phyloP scores from a whole-genome alignment of 176 grass and related monocot genomes.

The Tillandsia fasciculata region DNA sequence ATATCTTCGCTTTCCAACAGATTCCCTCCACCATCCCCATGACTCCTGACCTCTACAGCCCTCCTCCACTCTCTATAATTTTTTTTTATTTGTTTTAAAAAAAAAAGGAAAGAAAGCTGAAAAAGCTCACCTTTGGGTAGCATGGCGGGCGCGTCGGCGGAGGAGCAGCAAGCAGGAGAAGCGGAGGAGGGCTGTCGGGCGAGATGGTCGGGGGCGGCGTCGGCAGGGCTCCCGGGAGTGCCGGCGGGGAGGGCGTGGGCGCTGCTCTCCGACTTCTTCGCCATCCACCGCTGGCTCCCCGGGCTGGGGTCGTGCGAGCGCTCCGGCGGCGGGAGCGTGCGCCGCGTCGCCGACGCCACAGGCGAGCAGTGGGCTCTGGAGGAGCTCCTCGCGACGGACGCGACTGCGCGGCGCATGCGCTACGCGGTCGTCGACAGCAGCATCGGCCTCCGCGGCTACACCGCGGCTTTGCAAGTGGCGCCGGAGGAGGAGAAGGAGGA shows the following conservation, averaged over 20 bases:
- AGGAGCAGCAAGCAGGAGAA: constrained; percentile 1
- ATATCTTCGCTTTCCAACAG: too few species aligned
- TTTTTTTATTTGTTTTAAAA: background rate
- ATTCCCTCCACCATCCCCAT: too few species aligned
- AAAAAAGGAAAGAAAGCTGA: background rate
- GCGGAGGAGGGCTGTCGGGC: too few species aligned
- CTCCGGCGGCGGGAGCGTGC: background rate
- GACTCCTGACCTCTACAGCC: too few species aligned
- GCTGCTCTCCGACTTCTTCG: constrained; percentile 65
- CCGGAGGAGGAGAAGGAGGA: too few species aligned
- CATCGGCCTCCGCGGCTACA: too few species aligned
- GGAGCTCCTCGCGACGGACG: constrained; percentile 27
- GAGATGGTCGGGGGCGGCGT: constrained; percentile 44
- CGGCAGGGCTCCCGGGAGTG: constrained; percentile 22
- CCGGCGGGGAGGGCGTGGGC: constrained; percentile 54
- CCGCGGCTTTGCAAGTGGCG: too few species aligned
- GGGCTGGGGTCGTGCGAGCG: constrained; percentile 40
- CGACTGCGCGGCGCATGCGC: too few species aligned
- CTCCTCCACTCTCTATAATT: background rate
- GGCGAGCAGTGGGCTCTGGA: too few species aligned
- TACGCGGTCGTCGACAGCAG: constrained; percentile 29
- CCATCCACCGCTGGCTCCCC: constrained; percentile 68
- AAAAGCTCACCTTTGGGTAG: too few species aligned
- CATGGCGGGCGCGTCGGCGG: background rate
- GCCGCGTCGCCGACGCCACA: too few species aligned